Evolutionary conservation across 2,329 filamentous ascomycete genomes (phyloP), one percentile per base, ranked within the genome.

Genomic region (Chaetomium sp.): DNA sequence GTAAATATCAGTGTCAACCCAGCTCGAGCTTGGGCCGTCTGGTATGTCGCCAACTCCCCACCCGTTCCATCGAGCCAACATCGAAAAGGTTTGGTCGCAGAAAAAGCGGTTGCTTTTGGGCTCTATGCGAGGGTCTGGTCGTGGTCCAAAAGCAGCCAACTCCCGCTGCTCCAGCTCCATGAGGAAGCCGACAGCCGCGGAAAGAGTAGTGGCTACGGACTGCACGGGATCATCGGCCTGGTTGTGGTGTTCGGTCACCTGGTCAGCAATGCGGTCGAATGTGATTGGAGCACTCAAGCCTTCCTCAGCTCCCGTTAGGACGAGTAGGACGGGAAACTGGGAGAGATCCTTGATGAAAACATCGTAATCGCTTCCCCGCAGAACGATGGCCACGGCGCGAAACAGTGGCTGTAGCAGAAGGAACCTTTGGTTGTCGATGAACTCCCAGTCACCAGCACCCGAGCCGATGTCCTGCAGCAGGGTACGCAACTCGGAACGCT

Each of bases 261-360:
- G 9, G 38, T 31, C 16, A 1, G 19, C 25, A 19, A 57, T 47
- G 8, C 9, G 21, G 5, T 47, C 25, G 16, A 57, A 57, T 4
- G 56, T 49, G 25, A 57, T 57, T 31, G 56, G 56, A 2, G 56
- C 38, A 27, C 56, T 57, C 23, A 57, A n/a, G 21, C 56, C 56
- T 47, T 57, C 56, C 25, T 49, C 25, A 25, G 12, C n/a, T 8
- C 56, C 56, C 2, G 38, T 57, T 19, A 57, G 56, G 25, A 57
- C 56, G 56, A 57, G 23, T 27, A 57, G 12, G 7, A 49, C 38
- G 33, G 38, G 56, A 2, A 57, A 31, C 10, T 57, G 13, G 9
- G 38, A 13, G 56, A 57, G 47, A 16, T 16, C 38, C 2, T 25
- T 25, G 13, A 29, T 42, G 3, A 4, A 9, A 13, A 31, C 21